These are phyloP conservation scores for Corylus heterophylla DNA, from an alignment of 306 rosid species.

Conservation along the genomic window DNA sequence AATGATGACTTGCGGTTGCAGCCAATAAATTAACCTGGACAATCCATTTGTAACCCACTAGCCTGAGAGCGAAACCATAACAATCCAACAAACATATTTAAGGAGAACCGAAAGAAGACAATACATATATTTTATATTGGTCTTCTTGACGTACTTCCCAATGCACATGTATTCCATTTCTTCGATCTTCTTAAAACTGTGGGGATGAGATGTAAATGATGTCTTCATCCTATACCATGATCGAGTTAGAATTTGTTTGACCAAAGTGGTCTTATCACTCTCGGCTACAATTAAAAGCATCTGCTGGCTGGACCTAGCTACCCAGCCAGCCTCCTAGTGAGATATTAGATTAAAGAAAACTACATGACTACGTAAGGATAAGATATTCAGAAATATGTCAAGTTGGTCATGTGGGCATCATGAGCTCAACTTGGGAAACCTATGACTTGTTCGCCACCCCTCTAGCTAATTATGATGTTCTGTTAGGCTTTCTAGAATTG, in stretches of 20 bases:
- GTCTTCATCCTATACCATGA: no score
- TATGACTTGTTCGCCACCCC: constrained; percentile 2
- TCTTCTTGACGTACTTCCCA: constrained; percentile 16
- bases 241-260: no score
- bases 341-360: no score
- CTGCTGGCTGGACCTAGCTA: no score
- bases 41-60: constrained; percentile 31
- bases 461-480: constrained; percentile 19
- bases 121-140: not conserved
- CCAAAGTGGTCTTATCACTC: no score
- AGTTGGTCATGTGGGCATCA: constrained; percentile 26
- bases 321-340: no score
- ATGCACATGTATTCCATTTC: constrained; percentile 11
- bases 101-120: no score
- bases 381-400: not conserved
- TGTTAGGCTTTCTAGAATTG: constrained; percentile 7
- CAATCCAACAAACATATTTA: constrained; percentile 13
- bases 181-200: no score
- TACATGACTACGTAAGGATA: not conserved
- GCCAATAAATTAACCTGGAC: constrained; percentile 28
- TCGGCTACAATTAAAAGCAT: no score
- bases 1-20: not conserved
- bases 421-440: constrained; percentile 10
- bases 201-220: no score
- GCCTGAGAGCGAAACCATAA: constrained; percentile 15